These are phyloP conservation scores for Protomyces inouyei DNA, from an alignment of 1,139 yeast species.

Conservation along the genomic window DNA sequence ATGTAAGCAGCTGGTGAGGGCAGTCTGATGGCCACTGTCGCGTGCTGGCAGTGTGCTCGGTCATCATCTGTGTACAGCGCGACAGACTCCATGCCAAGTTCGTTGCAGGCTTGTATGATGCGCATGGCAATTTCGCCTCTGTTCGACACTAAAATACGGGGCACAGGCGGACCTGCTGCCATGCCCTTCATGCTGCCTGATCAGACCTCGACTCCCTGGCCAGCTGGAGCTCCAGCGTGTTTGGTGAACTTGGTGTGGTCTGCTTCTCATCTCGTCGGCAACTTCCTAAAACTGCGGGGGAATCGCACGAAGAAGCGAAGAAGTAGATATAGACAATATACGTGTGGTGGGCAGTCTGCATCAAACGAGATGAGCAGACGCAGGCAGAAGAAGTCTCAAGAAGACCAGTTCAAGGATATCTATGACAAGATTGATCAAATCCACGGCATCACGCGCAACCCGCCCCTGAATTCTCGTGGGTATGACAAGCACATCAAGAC, in stretches of 20 bases:
- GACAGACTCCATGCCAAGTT: constrained; percentile 92
- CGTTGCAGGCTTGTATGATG: constrained; percentile 82
- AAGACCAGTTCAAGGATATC: not conserved
- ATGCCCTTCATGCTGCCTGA: not conserved
- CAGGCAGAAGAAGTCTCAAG: not conserved
- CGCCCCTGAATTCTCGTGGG: constrained; percentile 13
- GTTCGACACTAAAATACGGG: constrained; percentile 75
- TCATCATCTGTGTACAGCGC: constrained; percentile 97
- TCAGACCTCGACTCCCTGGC: not conserved
- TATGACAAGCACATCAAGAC: constrained; percentile 12
- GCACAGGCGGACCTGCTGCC: not conserved
- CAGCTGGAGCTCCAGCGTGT: too few relatives aligned
- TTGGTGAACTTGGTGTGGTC: too few relatives aligned
- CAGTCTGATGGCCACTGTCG: constrained; percentile 63
- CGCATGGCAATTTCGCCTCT: constrained; percentile 98
- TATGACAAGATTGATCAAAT: constrained; percentile 13
- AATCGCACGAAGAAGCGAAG: not conserved
- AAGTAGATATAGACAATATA: not conserved
- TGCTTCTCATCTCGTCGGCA: not conserved
- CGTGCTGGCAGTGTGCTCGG: constrained; percentile 85
- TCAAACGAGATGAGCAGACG: not conserved
- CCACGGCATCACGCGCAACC: constrained; percentile 4
- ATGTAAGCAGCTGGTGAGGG: constrained; percentile 90
- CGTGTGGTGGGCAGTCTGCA: not conserved
- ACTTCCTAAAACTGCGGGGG: not conserved